These are phyloP conservation scores for Luzula sylvatica DNA, from an alignment of 176 grass and related monocot species.

Conservation along the genomic window DNA sequence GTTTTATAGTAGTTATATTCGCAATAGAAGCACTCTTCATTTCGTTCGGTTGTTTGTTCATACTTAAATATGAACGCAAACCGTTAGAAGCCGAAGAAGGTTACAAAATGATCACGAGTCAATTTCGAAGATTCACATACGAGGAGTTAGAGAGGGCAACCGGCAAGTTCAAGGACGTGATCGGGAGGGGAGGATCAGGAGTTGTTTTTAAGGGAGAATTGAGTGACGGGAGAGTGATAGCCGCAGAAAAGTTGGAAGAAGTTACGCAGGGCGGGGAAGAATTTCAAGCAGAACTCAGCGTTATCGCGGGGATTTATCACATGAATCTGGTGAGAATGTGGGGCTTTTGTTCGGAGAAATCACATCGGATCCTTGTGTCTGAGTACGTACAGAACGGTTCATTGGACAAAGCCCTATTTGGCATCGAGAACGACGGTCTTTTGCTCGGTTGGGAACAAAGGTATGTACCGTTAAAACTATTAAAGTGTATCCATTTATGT, in stretches of 20 bases:
- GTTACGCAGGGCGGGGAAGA: constrained; percentile 27
- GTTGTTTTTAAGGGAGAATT: constrained; percentile 17
- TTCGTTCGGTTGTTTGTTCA: constrained; percentile 16
- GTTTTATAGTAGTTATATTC: background rate
- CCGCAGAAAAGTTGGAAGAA: constrained; percentile 18
- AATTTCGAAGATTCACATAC: constrained; percentile 29
- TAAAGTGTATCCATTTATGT: no score
- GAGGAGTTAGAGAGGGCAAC: constrained; percentile 12
- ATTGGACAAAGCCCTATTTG: constrained; percentile 23
- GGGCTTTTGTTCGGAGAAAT: constrained; percentile 12
- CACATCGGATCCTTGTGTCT: constrained; percentile 17
- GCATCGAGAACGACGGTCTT: background rate
- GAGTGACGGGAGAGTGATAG: constrained; percentile 12
- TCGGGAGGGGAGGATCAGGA: constrained; percentile 22
- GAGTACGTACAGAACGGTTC: constrained; percentile 27
- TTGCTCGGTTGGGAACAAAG: constrained; percentile 17
- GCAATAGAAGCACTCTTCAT: constrained; percentile 24
- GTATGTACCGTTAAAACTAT: no score
- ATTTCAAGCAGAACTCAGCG: constrained; percentile 15
- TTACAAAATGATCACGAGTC: constrained; percentile 17
- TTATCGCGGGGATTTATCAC: constrained; percentile 16
- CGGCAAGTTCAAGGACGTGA: constrained; percentile 14
- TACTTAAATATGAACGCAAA: constrained; percentile 8
- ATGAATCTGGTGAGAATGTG: constrained; percentile 21
- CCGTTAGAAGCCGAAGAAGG: constrained; percentile 23